Conservation (phyloP, 2,329 filamentous ascomycete species). For the Sporothrix schenckii region DNA sequence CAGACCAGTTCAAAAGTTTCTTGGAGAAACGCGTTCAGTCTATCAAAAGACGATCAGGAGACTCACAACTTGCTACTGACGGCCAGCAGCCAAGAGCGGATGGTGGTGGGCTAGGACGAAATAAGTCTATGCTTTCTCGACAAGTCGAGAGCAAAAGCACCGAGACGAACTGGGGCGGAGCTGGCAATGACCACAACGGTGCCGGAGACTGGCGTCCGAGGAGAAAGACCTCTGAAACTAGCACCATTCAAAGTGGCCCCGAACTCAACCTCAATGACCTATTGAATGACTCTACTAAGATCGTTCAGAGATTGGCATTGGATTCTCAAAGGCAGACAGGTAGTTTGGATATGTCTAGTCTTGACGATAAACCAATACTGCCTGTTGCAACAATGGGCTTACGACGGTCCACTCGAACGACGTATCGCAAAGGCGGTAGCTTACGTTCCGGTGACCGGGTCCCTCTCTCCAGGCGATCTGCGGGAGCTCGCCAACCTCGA, state of each 20-base stretch:
- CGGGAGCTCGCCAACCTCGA: conserved; percentile 63
- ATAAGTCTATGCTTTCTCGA: conserved; percentile 93
- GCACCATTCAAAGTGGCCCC: conserved; percentile 60
- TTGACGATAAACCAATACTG: conserved; percentile 77
- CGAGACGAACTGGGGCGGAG: conserved; percentile 48
- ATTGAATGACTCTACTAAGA: conserved; percentile 74
- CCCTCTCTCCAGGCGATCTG: conserved; percentile 73
- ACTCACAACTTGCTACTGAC: conserved; percentile 64
- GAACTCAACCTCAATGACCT: conserved; percentile 78
- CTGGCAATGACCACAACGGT: not conserved
- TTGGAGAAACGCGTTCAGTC: conserved; percentile 90
- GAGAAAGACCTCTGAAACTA: conserved; percentile 75
- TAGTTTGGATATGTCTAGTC: conserved; percentile 47
- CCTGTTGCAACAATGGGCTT: conserved; percentile 76
- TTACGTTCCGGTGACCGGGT: conserved; percentile 75
- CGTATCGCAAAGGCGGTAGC: conserved; percentile 84
- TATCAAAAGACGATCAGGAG: conserved; percentile 81
- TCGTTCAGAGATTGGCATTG: conserved; percentile 70
- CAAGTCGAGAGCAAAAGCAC: conserved; percentile 75
- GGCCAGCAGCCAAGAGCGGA: conserved; percentile 33
- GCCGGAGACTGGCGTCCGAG: conserved; percentile 55
- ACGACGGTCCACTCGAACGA: conserved; percentile 87
- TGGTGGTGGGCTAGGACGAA: conserved; percentile 65
- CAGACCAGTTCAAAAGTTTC: conserved; percentile 95
- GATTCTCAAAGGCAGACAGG: conserved; percentile 53